phyloP scores from a whole-genome alignment of 345 rosid species.

The Murraya paniculata region DNA sequence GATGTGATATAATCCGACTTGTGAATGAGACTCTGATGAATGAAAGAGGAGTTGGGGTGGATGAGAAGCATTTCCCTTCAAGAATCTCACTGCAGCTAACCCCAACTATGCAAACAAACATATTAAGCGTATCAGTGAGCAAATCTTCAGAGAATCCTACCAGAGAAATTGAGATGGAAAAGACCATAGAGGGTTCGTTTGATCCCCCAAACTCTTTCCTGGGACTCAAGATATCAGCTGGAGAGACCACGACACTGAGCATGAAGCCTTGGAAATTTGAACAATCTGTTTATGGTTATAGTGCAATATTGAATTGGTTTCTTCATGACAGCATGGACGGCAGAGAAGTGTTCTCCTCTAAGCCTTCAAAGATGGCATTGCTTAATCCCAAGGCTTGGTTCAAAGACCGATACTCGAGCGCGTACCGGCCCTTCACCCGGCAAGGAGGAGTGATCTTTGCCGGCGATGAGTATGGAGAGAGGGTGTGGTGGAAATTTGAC shows the following conservation, averaged over 20 bases:
- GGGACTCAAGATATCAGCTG: conserved; percentile 58
- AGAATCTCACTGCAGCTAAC: conserved; percentile 65
- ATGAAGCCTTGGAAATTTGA: conserved; percentile 88
- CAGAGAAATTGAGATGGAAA: conserved; percentile 48
- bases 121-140: conserved; percentile 67
- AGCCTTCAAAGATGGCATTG: conserved; percentile 60
- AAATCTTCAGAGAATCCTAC: conserved; percentile 72
- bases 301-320: conserved; percentile 69
- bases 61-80: conserved; percentile 85
- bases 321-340: conserved; percentile 82
- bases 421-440: conserved; percentile 66
- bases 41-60: conserved; percentile 63
- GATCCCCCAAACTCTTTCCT: conserved; percentile 68
- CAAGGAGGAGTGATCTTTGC: conserved; percentile 90
- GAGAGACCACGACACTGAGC: conserved; percentile 56
- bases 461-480: conserved; percentile 73
- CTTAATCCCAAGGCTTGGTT: conserved; percentile 82
- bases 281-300: conserved; percentile 62
- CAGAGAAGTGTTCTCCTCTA: conserved; percentile 73
- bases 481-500: conserved; percentile 71
- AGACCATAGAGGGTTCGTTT: conserved; percentile 51
- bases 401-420: conserved; percentile 64
- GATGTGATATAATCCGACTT: conserved; percentile 64
- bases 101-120: conserved; percentile 61
- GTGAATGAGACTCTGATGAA: conserved; percentile 52